Base-by-base conservation (phyloP, 2,329 filamentous ascomycete species). In the Epichloe elymi region DNA sequence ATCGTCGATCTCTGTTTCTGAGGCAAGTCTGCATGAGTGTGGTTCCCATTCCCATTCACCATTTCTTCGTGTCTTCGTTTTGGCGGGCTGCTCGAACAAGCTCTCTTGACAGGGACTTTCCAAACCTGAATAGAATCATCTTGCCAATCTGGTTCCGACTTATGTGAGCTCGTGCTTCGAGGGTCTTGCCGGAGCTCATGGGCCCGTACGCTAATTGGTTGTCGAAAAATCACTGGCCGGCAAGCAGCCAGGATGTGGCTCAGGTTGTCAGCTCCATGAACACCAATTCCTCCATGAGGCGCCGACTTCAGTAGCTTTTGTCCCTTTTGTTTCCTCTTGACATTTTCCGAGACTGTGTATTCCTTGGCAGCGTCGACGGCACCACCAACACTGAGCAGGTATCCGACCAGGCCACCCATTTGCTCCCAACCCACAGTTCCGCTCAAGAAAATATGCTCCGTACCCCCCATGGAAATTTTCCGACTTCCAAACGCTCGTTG, bases 331-430 rank as follows among this genome's bases (percentile, higher is more conserved):
- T 63, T 66, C 48, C 69, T 67, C 51, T 66, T 63, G 36, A 65
- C 60, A 46, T 75, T 75, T 36, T 71, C 61, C 10, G 66, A 60
- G 19, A 61, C 61, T 5, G 63, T 52, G 7, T 66, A 64, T 54
- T 74, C 71, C 50, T 67, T 70, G 37, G 73, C 73, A 15, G 70
- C 65, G 5, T 76, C 70, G 20, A 78, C 66, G 5, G 76, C 68
- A 65, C 93, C 88, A 30, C 90, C 88, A 53, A 95, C 66, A 4
- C 88, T 94, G 57, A 98, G 74, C 52, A 96, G 76, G 72, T 90
- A 79, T 49, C 93, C 93, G 55, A 95, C 71, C 55, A 97, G 69
- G 3, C 93, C 93, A 52, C 93, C 93, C 36, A 79, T 78, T 59
- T 80, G 86, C 33, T 72, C 70, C 88, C 89, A 96, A 63, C 80